Conservation (phyloP, 768 basidiomycete genomes). For the Suillus alpinus region DNA sequence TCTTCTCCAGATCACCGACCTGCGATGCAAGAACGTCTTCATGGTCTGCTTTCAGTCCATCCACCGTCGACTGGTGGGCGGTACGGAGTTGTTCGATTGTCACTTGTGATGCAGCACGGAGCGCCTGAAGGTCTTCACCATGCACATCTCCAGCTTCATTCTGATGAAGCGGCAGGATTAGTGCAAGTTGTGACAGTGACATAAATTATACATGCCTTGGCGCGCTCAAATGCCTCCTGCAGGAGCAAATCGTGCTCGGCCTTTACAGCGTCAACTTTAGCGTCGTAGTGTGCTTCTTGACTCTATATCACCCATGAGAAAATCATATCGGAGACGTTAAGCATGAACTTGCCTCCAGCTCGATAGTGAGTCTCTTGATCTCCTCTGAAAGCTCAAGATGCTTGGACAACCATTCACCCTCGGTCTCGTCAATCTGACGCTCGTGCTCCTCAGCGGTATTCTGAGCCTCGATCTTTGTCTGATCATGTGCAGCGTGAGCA, state of each 20-base stretch:
- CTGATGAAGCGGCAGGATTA: conserved; percentile 32
- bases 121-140: conserved; percentile 62
- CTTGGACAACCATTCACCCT: conserved; percentile 46
- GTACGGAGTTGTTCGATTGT: conserved; percentile 68
- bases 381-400: conserved; percentile 54
- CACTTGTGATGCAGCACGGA: conserved; percentile 63
- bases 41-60: conserved; percentile 64
- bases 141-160: conserved; percentile 70
- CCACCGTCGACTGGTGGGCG: conserved; percentile 58
- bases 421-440: conserved; percentile 49
- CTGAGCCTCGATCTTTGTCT: conserved; percentile 42
- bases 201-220: conserved; percentile 52
- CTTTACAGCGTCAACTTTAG: conserved; percentile 64
- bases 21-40: conserved; percentile 56
- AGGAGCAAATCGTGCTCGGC: conserved; percentile 61
- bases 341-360: conserved; percentile 58
- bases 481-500: conserved; percentile 46
- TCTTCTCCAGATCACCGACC: conserved; percentile 57
- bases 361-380: conserved; percentile 51
- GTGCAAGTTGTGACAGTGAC: neutral
- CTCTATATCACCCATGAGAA: conserved; percentile 37
- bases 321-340: neutral
- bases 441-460: conserved; percentile 47
- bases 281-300: conserved; percentile 66
- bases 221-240: conserved; percentile 70